Base-by-base conservation (phyloP, 305 asterid species). In the Fraxinus velutina region DNA sequence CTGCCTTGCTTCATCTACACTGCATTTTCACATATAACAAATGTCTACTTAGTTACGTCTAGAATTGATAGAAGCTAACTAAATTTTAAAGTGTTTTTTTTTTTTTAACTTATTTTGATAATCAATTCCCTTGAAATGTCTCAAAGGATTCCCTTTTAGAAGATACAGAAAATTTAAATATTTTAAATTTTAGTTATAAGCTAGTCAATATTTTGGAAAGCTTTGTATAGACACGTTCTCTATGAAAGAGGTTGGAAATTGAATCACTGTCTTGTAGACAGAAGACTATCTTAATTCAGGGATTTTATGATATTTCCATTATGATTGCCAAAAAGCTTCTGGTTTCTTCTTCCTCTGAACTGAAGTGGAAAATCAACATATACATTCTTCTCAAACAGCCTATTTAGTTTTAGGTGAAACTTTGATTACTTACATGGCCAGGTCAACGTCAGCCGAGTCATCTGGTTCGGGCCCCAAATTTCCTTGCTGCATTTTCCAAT, bases 401-500 rank as follows among this genome's bases (percentile, higher is more conserved):
- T 42, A 19, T 5, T 27, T 77, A 39, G n/a, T 81, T 55, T 15
- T 29, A 27, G 42, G 39, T 62, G 81, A 79, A 77, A 83, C 68
- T 62, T 33, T 10, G 21, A 62, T 12, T 71, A 76, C 92, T 80
- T 84, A 94, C 99, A 94, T 89, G 82, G 89, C 91, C 96, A 92
- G 90, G 81, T 96, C 98, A 39, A 90, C 84, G 66, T 96, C 99
- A 12, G 88, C 93, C 9, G 64, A 82, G 62, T 96, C 97, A 81
- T 93, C 97, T 32, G 78, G 78, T 12, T 96, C 99, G 13, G 83
- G 77, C 74, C 96, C 97, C 84, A 86, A 78, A 78, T 92, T 91
- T 24, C 96, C 97, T 87, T 94, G 97, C 83, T 95, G 99, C 92
- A 78, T 50, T 91, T 95, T 94, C 98, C 99, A 93, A 9, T 96